Base-by-base conservation (phyloP, 2,329 filamentous ascomycete genomes). In the Epichloe sylvatica region DNA sequence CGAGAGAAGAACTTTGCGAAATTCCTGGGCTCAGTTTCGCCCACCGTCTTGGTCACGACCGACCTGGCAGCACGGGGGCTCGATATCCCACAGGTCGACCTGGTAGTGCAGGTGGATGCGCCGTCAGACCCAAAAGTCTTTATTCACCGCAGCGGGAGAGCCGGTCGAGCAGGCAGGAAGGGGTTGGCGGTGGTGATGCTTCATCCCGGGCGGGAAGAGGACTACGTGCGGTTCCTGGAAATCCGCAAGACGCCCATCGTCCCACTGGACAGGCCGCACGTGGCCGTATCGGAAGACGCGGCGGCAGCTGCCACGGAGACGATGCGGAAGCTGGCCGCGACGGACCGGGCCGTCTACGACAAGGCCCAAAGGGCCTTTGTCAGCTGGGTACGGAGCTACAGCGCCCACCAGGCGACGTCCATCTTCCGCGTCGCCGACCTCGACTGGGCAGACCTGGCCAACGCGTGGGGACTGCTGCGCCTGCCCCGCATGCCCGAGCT, bases 401-500 rank as follows among this genome's bases (percentile, higher is more conserved):
- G 80, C 62, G 94, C 92, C 60, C 92, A 97, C 60, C 81, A 90
- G 56, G 89, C 91, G 1, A 83, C 80, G 52, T 94, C 88, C 60
- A 97, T 98, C 56, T 98, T 98, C 71, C 80, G 85, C 11, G 72
- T 88, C 2, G 65, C 74, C 3, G 88, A 94, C 59, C 73, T 96
- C 15, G 83, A 95, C 64, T 98, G 92, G 92, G 70, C 76, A 5
- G 84, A 89, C 48, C 73, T 92, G 1, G 91, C 82, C 1, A 74
- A 80, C 49, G 85, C 84, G 0, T 98, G 91, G 87, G 92, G 87
- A 2, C 73, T 98, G 1, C 72, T 96, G 2, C 82, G 82, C 46
- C 74, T 97, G 55, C 92, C 92, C 4, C 88, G 85, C 62, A 98
- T 98, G 92, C 91, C 92, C 0, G 92, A 98, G 65, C 70, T 87